Evolutionary conservation across 192 early-diverging fungal genomes (phyloP).

Genomic region (Backusella tarrabulga): DNA sequence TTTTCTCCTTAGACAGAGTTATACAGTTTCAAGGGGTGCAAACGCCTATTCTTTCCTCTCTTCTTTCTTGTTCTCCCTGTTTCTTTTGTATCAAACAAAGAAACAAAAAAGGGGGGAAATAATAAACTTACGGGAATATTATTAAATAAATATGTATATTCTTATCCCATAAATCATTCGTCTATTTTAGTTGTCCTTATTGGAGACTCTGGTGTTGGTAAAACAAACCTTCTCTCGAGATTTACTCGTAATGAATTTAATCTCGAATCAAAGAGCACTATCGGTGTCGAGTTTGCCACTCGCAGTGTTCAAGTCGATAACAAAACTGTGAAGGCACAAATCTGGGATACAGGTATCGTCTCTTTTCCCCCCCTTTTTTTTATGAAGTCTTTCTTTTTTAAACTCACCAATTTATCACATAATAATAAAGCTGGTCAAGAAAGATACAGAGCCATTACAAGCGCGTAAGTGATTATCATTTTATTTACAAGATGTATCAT

Average conservation of each 20-base stretch:
- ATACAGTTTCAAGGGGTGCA: background rate
- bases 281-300: slow-evolving; percentile 97
- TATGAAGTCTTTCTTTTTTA: background rate
- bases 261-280: slow-evolving; percentile 97
- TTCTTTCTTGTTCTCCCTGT: background rate
- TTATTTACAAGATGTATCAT: background rate
- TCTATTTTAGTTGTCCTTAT: slow-evolving; percentile 72
- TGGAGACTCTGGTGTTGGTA: slow-evolving; percentile 96
- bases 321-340: slow-evolving; percentile 97
- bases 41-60: background rate
- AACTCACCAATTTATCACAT: background rate
- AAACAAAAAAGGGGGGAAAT: background rate
- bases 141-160: background rate
- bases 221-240: slow-evolving; percentile 93
- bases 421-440: slow-evolving; percentile 55
- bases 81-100: background rate
- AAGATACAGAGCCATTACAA: slow-evolving; percentile 85
- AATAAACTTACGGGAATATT: background rate
- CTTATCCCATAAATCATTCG: background rate
- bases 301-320: slow-evolving; percentile 92
- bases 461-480: slow-evolving; percentile 39
- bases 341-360: slow-evolving; percentile 93
- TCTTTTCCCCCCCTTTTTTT: background rate
- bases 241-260: slow-evolving; percentile 98
- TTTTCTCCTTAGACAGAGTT: background rate